Evolutionary conservation across 331 rosid genomes (phyloP), one percentile per base, ranked within the genome.

Genomic region (Acacia concinna): DNA sequence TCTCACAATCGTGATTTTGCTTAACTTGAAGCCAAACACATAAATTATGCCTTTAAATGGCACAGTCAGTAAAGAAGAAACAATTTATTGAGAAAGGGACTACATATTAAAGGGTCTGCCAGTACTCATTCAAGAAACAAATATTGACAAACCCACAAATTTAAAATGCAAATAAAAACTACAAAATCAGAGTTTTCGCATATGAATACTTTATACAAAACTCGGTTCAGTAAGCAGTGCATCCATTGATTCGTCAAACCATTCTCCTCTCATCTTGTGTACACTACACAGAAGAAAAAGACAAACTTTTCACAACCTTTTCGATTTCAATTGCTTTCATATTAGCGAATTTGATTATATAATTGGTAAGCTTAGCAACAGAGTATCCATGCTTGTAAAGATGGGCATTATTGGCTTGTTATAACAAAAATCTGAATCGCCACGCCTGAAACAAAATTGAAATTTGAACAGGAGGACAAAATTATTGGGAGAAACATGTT

Each of bases 1-100:
- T 56, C 40, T 60, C 78, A 21, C 71, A 78, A 59, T 73, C 76
- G 51, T 73, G 51, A 64, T 35, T n/a, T 65, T 6, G 43, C 46
- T 32, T 56, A 44, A 23, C 40, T 73, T 63, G 71, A 52, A 71
- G 68, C 76, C 40, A 5, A 30, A 31, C 68, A 6, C 44, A 38
- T 32, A 75, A 59, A 75, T 21, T 46, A 52, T 44, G 59, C 72
- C 38, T 69, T 25, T 23, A 65, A n/a, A 44, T 65, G n/a, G n/a
- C n/a, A 28, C 76, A 82, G 14, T 21, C 30, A 67, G 54, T 57
- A 40, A 83, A 49, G 30, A 74, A 66, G 35, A 65, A 71, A 51
- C 21, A 47, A 57, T 66, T 78, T 73, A 67, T 72, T 73, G 40
- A 82, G 28, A 44, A 59, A 30, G 69, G 8, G 34, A 18, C 20